These are phyloP conservation scores for Eutrema heterophyllum DNA, from an alignment of 345 rosid species.

Conservation along the genomic window DNA sequence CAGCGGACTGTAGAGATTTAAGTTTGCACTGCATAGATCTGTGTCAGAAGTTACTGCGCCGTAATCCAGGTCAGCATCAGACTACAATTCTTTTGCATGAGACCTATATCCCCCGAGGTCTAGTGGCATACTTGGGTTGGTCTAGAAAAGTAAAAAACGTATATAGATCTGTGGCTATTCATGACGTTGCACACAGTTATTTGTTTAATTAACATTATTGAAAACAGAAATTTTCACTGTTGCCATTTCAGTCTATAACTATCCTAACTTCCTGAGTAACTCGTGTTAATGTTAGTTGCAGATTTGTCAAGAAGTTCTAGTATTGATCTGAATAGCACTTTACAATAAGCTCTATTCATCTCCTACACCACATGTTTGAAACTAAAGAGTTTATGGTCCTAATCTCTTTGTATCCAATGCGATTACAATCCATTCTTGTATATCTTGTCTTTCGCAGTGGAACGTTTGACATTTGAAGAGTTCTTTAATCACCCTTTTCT, in stretches of 20 bases:
- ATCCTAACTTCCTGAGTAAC: neutral
- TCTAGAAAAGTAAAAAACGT: neutral
- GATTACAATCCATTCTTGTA: neutral
- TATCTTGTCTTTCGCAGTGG: conserved; percentile 55
- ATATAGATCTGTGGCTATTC: neutral
- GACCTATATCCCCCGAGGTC: neutral
- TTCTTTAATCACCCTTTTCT: conserved; percentile 88
- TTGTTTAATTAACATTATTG: neutral
- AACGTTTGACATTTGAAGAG: conserved; percentile 90
- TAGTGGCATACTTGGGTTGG: conserved; percentile 2
- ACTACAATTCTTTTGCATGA: neutral
- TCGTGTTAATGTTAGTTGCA: neutral
- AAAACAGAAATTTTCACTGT: neutral
- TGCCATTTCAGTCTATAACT: neutral
- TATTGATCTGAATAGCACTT: neutral
- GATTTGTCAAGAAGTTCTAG: neutral
- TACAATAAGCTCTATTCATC: neutral
- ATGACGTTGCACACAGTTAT: neutral
- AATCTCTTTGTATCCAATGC: neutral
- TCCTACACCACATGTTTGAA: neutral
- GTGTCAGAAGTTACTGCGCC: conserved; percentile 81
- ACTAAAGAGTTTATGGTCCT: neutral
- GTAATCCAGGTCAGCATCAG: conserved; percentile 70
- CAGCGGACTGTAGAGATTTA: conserved; percentile 51
- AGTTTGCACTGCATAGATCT: conserved; percentile 74